phyloP scores from a whole-genome alignment of 106 monocot species.

The Dendrobium huoshanense region DNA sequence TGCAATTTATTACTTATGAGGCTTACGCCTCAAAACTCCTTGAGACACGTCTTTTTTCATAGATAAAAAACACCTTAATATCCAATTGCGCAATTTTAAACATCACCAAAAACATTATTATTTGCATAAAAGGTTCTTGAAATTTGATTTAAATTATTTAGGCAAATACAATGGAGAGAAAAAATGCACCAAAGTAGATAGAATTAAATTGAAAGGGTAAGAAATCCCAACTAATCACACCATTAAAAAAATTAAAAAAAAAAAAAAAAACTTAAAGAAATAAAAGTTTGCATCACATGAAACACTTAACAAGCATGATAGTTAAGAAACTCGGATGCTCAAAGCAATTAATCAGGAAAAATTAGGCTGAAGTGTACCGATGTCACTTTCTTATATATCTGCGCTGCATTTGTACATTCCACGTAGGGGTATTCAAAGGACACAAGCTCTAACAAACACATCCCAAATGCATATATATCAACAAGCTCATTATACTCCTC shows the following conservation, averaged over 20 bases:
- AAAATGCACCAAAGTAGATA: neutral
- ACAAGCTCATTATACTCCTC: slow-evolving; percentile 74
- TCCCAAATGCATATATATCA: slow-evolving; percentile 70
- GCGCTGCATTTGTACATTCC: slow-evolving; percentile 53
- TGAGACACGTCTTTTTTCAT: too few species aligned
- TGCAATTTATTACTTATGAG: too few species aligned
- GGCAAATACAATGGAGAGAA: neutral
- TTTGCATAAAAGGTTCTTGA: neutral
- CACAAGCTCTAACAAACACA: slow-evolving; percentile 66
- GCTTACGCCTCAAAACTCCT: too few species aligned
- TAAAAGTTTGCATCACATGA: neutral
- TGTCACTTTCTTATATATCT: slow-evolving; percentile 54
- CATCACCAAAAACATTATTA: neutral
- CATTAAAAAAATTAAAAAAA: neutral
- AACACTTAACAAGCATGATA: neutral
- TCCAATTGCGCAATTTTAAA: too few species aligned
- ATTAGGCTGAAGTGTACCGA: slow-evolving; percentile 10
- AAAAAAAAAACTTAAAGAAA: neutral
- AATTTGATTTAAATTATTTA: neutral
- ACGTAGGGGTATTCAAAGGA: slow-evolving; percentile 57
- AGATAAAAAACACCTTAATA: too few species aligned
- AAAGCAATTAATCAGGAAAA: neutral
- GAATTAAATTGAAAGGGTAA: neutral
- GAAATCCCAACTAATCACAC: neutral
- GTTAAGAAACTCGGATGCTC: neutral